Evolutionary conservation across 805 yeast genomes (phyloP), one percentile per base, ranked within the genome.

Genomic region (Metschnikowia kunwiensis): DNA sequence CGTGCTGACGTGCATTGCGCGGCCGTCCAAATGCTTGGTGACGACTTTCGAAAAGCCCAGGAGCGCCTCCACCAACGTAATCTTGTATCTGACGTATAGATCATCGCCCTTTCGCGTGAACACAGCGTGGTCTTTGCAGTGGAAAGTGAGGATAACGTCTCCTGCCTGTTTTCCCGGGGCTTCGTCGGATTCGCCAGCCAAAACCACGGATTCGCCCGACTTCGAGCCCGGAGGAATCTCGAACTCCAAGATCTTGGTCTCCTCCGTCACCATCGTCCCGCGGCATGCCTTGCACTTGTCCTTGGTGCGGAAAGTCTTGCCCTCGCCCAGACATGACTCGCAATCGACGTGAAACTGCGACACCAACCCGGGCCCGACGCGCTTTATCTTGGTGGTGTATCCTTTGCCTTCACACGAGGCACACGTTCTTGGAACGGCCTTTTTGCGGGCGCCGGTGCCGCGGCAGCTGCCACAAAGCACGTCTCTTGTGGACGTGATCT

Each of bases 41-140:
- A 87, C 66, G 9, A 75, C 72, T 34, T 75, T 72, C 18, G 80
- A 66, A 51, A 89, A 82, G 2, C 97, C 97, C 41, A 86, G 75
- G n/a, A 91, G 66, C 0, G 96, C 81, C 47, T 91, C 97, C 10
- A 77, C 77, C 34, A 91, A 65, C 2, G 94, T 69, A 25, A 91
- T 75, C 6, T 65, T 66, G 25, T 80, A 60, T 19, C 70, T 65
- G 3, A 86, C 72, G 47, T 75, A 76, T 33, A 93, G 61, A 56
- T 89, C 91, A 44, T 77, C 59, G 7, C 77, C 82, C 27, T 70
- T 68, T 37, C 93, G 69, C 24, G 61, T 62, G 51, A 87, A 81
- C 1, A 47, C 50, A 1, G 61, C 50, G 53, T 80, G 75, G 3
- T 61, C 59, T 38, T 70, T 66, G 44, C 77, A 76, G 30, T 67